Percentiles rank a stretch among this genome's conserved stretches.
These are phyloP conservation scores for Babesia ovata DNA, from an alignment of 169 alveolate species.

Conservation along the genomic window DNA sequence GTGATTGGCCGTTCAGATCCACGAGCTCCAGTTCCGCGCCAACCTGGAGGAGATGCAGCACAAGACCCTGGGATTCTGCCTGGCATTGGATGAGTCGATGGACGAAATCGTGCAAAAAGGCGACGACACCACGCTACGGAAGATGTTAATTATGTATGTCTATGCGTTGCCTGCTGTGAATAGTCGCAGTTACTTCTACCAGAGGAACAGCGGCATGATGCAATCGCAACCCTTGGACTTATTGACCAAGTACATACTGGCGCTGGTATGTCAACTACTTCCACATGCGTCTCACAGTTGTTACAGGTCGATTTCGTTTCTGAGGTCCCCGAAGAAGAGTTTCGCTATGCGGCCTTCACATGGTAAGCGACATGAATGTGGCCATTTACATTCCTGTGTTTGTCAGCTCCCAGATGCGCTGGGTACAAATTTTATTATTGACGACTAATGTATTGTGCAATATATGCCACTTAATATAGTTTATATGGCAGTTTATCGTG, in stretches of 20 bases:
- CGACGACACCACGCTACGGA: conserved; percentile 28
- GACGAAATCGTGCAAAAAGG: conserved; percentile 34
- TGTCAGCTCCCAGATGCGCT: too few relatives aligned
- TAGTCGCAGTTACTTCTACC: conserved; percentile 48
- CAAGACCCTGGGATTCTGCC: conserved; percentile 64
- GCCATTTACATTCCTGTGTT: too few relatives aligned
- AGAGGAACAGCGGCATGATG: conserved; percentile 10
- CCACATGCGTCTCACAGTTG: neutral
- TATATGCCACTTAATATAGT: too few relatives aligned
- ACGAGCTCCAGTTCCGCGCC: conserved; percentile 34
- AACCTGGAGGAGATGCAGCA: conserved; percentile 66
- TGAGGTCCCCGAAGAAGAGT: conserved; percentile 46
- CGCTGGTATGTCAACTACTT: conserved; percentile 19
- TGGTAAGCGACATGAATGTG: conserved; percentile 38
- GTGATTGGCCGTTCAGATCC: conserved; percentile 19
- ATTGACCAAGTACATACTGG: conserved; percentile 36
- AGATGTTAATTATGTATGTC: conserved; percentile 44
- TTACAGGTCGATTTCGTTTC: conserved; percentile 43
- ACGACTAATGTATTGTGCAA: too few relatives aligned
- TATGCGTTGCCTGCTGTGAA: neutral
- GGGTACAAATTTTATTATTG: too few relatives aligned
- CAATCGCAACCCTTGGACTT: conserved; percentile 39
- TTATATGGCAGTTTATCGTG: too few relatives aligned
- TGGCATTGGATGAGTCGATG: conserved; percentile 60
- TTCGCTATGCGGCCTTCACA: conserved; percentile 41